A percentile compares a stretch with the other conserved stretches of the same genome.
Evolutionary conservation across 768 basidiomycete species (phyloP).

Genomic region (Erythrobasidium yunnanense): DNA sequence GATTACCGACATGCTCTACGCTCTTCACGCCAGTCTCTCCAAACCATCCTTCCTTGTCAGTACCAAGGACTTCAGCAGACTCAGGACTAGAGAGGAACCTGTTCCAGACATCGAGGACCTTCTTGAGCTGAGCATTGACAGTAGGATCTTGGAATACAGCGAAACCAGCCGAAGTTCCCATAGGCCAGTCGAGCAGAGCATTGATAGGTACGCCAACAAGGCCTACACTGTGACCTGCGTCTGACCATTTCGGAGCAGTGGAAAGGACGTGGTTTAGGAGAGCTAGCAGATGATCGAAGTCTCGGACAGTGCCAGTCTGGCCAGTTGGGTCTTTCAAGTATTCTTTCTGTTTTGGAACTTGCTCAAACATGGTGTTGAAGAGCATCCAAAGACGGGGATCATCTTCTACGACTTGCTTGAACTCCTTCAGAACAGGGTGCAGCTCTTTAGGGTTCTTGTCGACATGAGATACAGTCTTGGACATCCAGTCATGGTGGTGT

Average conservation of each 20-base stretch:
- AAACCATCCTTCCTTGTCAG: conserved; percentile 49
- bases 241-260: conserved; percentile 46
- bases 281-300: conserved; percentile 45
- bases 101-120: conserved; percentile 50
- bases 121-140: conserved; percentile 48
- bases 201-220: conserved; percentile 49
- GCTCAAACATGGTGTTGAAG: conserved; percentile 40
- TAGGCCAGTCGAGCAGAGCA: conserved; percentile 46
- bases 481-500: conserved; percentile 2
- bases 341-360: conserved; percentile 39
- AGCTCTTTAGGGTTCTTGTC: conserved; percentile 39
- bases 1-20: conserved; percentile 39
- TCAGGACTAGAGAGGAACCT: conserved; percentile 46
- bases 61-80: conserved; percentile 46
- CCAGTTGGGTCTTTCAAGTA: conserved; percentile 40
- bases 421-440: conserved; percentile 40
- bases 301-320: conserved; percentile 41
- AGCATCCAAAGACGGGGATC: conserved; percentile 41
- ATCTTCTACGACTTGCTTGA: conserved; percentile 40
- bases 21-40: conserved; percentile 40
- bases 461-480: conserved; percentile 38
- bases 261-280: conserved; percentile 46
- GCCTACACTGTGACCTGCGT: conserved; percentile 41
- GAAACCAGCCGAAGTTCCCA: conserved; percentile 45
- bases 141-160: conserved; percentile 44